phyloP scores from a whole-genome alignment of 345 rosid genomes.

The Dipteronia sinensis region DNA sequence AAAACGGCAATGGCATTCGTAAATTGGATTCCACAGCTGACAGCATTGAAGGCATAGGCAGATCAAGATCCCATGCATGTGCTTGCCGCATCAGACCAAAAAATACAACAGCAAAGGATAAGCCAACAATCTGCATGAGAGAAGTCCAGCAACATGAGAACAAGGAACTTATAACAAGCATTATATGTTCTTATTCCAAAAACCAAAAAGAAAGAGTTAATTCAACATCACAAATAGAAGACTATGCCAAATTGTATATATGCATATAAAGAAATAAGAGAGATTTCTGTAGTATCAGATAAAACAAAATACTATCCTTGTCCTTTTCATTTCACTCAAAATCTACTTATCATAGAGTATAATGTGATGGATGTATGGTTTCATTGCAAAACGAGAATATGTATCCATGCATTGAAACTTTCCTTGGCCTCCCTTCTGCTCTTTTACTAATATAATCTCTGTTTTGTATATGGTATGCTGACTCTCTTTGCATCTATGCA shows the following conservation, averaged over 20 bases:
- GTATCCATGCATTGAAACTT: slow-evolving; percentile 2
- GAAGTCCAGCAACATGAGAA: slow-evolving; percentile 16
- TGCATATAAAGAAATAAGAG: background rate
- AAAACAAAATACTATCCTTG: background rate
- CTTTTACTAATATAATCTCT: background rate
- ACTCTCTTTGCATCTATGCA: background rate
- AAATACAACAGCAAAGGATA: slow-evolving; percentile 60
- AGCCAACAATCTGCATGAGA: slow-evolving; percentile 64
- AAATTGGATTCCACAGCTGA: slow-evolving; percentile 79
- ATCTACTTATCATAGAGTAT: background rate
- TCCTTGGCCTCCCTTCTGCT: background rate
- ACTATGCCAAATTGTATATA: background rate
- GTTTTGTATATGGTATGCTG: background rate
- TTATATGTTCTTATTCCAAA: slow-evolving; percentile 4
- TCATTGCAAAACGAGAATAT: background rate
- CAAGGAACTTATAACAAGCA: background rate
- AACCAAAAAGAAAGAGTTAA: background rate
- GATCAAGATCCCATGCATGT: slow-evolving; percentile 63
- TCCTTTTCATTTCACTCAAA: background rate
- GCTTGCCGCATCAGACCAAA: slow-evolving; percentile 89
- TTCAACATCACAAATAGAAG: background rate
- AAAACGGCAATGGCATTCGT: slow-evolving; percentile 73
- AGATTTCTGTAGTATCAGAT: background rate
- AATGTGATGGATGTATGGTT: background rate
- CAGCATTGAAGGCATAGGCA: slow-evolving; percentile 73